A percentile compares a stretch with the other conserved stretches of the same genome.
Conservation (phyloP, 371 early-diverging fungal genomes). For the Mortierella sp. region DNA sequence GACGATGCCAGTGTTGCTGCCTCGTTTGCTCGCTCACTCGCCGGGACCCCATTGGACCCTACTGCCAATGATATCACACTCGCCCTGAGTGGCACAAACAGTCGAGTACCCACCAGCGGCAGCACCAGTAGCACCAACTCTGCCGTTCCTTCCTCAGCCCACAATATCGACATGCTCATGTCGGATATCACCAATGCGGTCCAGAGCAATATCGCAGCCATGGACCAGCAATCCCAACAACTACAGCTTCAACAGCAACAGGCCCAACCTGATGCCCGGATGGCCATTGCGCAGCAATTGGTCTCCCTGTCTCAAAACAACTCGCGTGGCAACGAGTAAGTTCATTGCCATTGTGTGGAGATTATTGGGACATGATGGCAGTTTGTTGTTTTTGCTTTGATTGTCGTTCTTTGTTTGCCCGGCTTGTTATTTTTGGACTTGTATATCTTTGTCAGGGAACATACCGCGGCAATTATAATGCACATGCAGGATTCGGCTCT, state of each 20-base stretch:
- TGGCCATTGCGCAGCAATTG: slow-evolving; percentile 45
- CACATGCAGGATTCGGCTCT: not conserved
- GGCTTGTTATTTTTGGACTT: not conserved
- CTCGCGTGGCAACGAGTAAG: slow-evolving; percentile 36
- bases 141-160: slow-evolving; percentile 2
- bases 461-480: not conserved
- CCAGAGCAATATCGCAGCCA: slow-evolving; percentile 34
- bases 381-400: not conserved
- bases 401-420: slow-evolving; percentile 8
- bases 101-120: not conserved
- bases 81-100: slow-evolving; percentile 1
- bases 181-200: slow-evolving; percentile 30
- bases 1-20: slow-evolving; percentile 41
- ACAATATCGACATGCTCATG: slow-evolving; percentile 32
- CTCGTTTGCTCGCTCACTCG: slow-evolving; percentile 54
- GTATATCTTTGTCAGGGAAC: not conserved
- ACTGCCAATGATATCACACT: slow-evolving; percentile 33
- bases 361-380: not conserved
- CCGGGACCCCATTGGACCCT: slow-evolving; percentile 39
- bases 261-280: slow-evolving; percentile 24
- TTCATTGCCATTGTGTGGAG: not conserved
- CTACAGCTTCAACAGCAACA: slow-evolving; percentile 17
- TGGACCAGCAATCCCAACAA: slow-evolving; percentile 23
- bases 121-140: not conserved
- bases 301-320: slow-evolving; percentile 11